These are phyloP conservation scores for Balansia obtecta DNA, from an alignment of 2,329 filamentous ascomycete species.

Conservation along the genomic window DNA sequence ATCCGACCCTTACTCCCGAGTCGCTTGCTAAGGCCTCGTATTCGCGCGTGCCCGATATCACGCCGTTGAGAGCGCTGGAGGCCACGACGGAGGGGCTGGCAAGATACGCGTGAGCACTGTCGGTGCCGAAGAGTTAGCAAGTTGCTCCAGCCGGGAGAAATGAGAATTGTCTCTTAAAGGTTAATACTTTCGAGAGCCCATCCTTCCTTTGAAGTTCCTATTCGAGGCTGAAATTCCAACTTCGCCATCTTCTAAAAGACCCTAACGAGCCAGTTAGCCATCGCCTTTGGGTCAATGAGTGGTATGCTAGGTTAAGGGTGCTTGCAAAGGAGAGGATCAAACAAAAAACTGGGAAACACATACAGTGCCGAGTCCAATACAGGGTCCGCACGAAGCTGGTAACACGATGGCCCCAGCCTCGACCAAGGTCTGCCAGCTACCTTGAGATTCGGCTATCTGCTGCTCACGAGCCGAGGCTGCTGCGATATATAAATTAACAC, in stretches of 20 bases:
- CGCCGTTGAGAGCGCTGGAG: constrained; percentile 62
- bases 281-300: too few relatives aligned
- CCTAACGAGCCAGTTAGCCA: constrained; percentile 17
- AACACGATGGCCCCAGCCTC: constrained; percentile 19
- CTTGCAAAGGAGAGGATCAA: too few relatives aligned
- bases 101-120: constrained; percentile 62
- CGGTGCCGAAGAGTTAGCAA: background rate
- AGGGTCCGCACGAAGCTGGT: constrained; percentile 50
- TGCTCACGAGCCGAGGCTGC: constrained; percentile 73
- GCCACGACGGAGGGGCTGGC: constrained; percentile 82
- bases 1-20: constrained; percentile 7
- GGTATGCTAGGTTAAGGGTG: too few relatives aligned
- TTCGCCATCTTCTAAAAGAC: constrained; percentile 68
- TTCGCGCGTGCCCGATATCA: constrained; percentile 60
- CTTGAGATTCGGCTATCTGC: constrained; percentile 58
- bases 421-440: constrained; percentile 66
- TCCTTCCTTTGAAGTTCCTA: constrained; percentile 82
- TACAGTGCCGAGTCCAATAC: constrained; percentile 52
- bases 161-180: too few relatives aligned
- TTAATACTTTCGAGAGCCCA: constrained; percentile 39
- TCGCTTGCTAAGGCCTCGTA: constrained; percentile 55
- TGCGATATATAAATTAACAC: constrained; percentile 78
- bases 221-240: constrained; percentile 74
- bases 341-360: too few relatives aligned
- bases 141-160: too few relatives aligned